phyloP scores from a whole-genome alignment of 805 yeast genomes.

The Brettanomyces anomalus region DNA sequence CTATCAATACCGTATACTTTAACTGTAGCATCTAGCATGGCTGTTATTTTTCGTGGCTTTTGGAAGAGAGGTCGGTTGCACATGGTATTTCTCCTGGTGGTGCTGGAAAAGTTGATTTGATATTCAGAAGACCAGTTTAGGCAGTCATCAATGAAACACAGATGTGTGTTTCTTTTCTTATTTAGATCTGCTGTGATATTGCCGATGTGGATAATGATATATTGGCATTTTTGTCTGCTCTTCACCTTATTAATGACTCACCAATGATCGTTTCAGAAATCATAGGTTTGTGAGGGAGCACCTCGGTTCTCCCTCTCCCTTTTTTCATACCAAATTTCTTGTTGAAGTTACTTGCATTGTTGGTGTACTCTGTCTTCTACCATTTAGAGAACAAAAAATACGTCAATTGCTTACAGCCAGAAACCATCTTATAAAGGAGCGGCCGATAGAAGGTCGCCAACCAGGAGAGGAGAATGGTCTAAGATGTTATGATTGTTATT shows the following conservation, averaged over 20 bases:
- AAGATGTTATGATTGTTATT: slow-evolving; percentile 8
- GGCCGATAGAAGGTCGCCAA: slow-evolving; percentile 2
- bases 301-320: slow-evolving; percentile 33
- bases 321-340: slow-evolving; percentile 51
- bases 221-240: slow-evolving; percentile 20
- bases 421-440: slow-evolving; percentile 4
- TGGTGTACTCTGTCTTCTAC: slow-evolving; percentile 32
- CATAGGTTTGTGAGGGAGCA: slow-evolving; percentile 21
- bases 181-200: slow-evolving; percentile 26
- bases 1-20: slow-evolving; percentile 35
- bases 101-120: slow-evolving; percentile 45
- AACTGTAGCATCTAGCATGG: slow-evolving; percentile 24
- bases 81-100: slow-evolving; percentile 42
- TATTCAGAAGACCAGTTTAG: slow-evolving; percentile 34
- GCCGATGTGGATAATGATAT: slow-evolving; percentile 24
- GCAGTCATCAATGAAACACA: slow-evolving; percentile 32
- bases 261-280: slow-evolving; percentile 26
- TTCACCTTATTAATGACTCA: slow-evolving; percentile 21
- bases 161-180: too few relatives aligned
- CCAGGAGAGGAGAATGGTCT: neutral
- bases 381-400: slow-evolving; percentile 50
- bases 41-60: slow-evolving; percentile 45
- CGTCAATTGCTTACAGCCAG: slow-evolving; percentile 28
- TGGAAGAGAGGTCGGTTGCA: slow-evolving; percentile 34
- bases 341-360: slow-evolving; percentile 41